These are phyloP conservation scores for Escovopsis sp. DNA, from an alignment of 2,329 filamentous ascomycete genomes.

Conservation along the genomic window DNA sequence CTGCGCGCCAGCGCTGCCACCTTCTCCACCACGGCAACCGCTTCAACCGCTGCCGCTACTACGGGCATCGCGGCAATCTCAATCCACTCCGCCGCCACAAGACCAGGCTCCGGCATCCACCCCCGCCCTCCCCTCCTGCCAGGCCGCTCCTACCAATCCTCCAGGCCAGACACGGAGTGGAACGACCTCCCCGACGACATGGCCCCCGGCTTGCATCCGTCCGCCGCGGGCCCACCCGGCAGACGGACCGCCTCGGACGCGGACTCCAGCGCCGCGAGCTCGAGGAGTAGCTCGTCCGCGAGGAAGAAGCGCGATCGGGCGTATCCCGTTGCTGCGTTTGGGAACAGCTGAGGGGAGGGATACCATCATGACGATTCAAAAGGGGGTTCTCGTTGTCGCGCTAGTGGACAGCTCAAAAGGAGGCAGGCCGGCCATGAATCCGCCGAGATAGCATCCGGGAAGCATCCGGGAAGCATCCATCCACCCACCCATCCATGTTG, in stretches of 20 bases:
- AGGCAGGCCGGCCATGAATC: too few species aligned
- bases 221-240: constrained; percentile 11
- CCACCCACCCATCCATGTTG: too few species aligned
- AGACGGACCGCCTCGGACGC: constrained; percentile 9
- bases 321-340: constrained; percentile 49
- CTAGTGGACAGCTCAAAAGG: too few species aligned
- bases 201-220: constrained; percentile 21
- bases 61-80: constrained; percentile 9
- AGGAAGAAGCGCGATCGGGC: constrained; percentile 44
- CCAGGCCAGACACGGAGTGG: constrained; percentile 45
- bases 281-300: constrained; percentile 37
- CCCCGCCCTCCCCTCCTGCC: constrained; percentile 8
- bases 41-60: constrained; percentile 15
- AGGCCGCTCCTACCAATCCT: constrained; percentile 40
- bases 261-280: constrained; percentile 29
- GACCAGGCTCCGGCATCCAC: too few species aligned
- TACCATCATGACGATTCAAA: too few species aligned
- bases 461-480: too few species aligned
- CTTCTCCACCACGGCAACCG: constrained; percentile 5
- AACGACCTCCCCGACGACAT: constrained; percentile 50
- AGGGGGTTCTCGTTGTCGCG: too few species aligned
- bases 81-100: constrained; percentile 8
- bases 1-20: constrained; percentile 6
- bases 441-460: too few species aligned
- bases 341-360: constrained; percentile 21